Conservation (phyloP, 345 rosid species). For the Brassica carinata region DNA sequence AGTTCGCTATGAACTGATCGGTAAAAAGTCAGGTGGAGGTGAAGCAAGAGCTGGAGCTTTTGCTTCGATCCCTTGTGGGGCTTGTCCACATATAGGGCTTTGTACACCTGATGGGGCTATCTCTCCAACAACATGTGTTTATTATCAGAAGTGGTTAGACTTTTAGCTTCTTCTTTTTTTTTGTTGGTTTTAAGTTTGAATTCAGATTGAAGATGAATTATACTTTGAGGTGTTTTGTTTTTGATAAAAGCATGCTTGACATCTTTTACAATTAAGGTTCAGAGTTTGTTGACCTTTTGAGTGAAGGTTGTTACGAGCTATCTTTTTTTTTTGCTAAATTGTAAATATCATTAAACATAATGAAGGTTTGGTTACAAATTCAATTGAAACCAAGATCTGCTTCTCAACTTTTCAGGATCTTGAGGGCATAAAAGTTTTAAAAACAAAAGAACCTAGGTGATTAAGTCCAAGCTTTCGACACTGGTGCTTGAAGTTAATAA, state of each 20-base stretch:
- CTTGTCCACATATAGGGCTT: constrained; percentile 61
- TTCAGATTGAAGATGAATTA: constrained; percentile 1
- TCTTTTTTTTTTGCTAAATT: not conserved
- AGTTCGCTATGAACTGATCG: constrained; percentile 49
- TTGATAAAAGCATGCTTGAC: too few relatives aligned
- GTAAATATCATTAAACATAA: not conserved
- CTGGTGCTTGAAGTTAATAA: not conserved
- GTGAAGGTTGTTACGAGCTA: too few relatives aligned
- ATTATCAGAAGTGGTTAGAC: constrained; percentile 72
- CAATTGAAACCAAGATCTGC: not conserved
- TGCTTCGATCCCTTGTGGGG: constrained; percentile 84
- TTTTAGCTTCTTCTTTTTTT: constrained; percentile 37
- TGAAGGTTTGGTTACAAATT: not conserved
- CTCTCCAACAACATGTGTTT: constrained; percentile 64
- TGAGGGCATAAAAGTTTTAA: not conserved
- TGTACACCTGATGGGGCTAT: constrained; percentile 75
- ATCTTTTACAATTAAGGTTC: too few relatives aligned
- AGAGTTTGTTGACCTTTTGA: too few relatives aligned
- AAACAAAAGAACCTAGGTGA: not conserved
- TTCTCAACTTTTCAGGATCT: not conserved
- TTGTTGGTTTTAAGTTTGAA: not conserved
- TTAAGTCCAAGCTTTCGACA: not conserved
- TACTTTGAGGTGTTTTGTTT: not conserved
- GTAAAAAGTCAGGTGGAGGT: constrained; percentile 39
- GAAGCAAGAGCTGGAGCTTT: constrained; percentile 55